Conservation (phyloP, 106 monocot genomes). For the Phalaenopsis aphrodite region DNA sequence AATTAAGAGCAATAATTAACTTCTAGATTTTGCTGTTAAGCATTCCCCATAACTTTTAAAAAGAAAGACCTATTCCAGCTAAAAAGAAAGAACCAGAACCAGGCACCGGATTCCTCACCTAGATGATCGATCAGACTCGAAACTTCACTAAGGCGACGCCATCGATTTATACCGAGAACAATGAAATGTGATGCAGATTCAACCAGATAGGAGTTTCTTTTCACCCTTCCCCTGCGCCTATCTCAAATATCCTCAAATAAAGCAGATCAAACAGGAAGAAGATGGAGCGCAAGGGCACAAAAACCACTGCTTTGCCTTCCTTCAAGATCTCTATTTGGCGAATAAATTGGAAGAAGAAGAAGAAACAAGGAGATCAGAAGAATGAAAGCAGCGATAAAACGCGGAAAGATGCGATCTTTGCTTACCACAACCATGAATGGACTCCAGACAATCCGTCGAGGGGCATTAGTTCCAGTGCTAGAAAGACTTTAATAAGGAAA, state of each 20-base stretch:
- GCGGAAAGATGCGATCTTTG: neutral
- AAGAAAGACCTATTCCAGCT: neutral
- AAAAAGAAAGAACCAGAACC: neutral
- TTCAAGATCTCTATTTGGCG: neutral
- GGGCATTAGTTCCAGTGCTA: neutral
- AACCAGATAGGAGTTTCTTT: neutral
- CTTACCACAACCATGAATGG: neutral
- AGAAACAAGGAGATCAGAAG: neutral
- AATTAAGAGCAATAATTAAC: neutral
- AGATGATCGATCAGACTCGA: neutral
- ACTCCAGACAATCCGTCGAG: neutral
- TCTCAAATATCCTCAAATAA: neutral
- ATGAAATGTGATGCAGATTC: neutral
- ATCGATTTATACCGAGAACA: neutral
- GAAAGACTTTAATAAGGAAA: neutral
- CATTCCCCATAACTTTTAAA: neutral
- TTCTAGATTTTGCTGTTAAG: neutral
- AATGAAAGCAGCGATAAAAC: neutral
- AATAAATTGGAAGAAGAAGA: neutral
- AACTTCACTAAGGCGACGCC: neutral
- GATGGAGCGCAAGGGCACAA: neutral
- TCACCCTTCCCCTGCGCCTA: neutral
- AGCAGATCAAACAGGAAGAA: neutral
- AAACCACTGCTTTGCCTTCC: neutral
- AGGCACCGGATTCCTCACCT: neutral